Conservation (phyloP, 768 basidiomycete species). For the Tricholoma matsutake region DNA sequence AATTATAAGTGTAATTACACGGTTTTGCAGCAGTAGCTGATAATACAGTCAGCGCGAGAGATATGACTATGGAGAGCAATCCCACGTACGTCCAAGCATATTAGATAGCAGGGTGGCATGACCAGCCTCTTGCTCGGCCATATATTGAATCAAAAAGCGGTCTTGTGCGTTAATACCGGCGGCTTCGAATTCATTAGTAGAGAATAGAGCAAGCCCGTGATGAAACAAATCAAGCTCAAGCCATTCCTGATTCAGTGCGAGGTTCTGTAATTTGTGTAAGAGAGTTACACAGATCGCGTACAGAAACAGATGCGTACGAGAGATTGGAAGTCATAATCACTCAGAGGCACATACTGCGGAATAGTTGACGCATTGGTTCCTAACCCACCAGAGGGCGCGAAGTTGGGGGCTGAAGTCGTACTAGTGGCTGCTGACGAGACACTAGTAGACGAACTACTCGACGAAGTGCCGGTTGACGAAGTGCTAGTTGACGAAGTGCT, state of each 20-base stretch:
- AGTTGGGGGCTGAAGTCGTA: slow-evolving; percentile 1
- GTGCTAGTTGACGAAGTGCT: background rate
- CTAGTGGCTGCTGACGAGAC: background rate
- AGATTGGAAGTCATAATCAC: slow-evolving; percentile 42
- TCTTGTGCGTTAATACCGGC: slow-evolving; percentile 53
- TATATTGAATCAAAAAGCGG: slow-evolving; percentile 53
- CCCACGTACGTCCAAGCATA: slow-evolving; percentile 39
- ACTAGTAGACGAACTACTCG: background rate
- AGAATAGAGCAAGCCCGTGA: slow-evolving; percentile 52
- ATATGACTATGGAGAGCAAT: background rate
- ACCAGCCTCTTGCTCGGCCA: slow-evolving; percentile 63
- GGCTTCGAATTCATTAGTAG: slow-evolving; percentile 50
- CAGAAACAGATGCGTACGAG: slow-evolving; percentile 24
- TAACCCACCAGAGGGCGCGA: slow-evolving; percentile 18
- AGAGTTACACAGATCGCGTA: background rate
- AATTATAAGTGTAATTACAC: slow-evolving; percentile 57
- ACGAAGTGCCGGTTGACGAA: background rate
- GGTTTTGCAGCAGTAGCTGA: slow-evolving; percentile 43
- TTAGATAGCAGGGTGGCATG: slow-evolving; percentile 54
- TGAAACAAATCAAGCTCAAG: slow-evolving; percentile 60
- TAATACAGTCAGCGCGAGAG: slow-evolving; percentile 1
- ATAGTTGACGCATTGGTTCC: slow-evolving; percentile 15
- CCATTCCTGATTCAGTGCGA: slow-evolving; percentile 45
- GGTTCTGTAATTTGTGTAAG: slow-evolving; percentile 28
- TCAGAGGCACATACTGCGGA: slow-evolving; percentile 22